Evolutionary conservation across 2,329 filamentous ascomycete genomes (phyloP).

Genomic region (Fusarium graminum): DNA sequence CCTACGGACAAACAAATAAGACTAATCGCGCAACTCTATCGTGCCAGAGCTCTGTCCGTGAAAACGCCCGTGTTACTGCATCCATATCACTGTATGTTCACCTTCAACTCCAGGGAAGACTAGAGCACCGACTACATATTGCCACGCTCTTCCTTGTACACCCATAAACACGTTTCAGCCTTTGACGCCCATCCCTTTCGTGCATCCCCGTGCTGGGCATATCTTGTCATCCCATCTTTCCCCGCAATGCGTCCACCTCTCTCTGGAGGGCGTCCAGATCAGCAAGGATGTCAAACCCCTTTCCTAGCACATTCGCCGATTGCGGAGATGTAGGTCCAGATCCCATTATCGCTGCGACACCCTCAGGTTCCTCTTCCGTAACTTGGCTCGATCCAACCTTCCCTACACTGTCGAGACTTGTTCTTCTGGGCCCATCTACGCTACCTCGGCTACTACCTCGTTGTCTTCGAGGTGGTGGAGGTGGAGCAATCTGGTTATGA

Average conservation of each 20-base stretch:
- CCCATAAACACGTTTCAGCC: constrained; percentile 16
- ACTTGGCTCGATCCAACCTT: constrained; percentile 33
- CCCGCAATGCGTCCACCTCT: constrained; percentile 77
- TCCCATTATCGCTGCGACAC: constrained; percentile 13
- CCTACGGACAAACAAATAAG: constrained; percentile 28
- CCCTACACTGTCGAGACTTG: constrained; percentile 52
- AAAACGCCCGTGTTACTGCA: constrained; percentile 38
- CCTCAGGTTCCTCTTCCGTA: constrained; percentile 34
- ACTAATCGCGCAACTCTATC: constrained; percentile 38
- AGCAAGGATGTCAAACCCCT: constrained; percentile 73
- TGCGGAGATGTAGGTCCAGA: constrained; percentile 37
- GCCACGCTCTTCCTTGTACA: constrained; percentile 30
- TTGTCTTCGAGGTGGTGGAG: constrained; percentile 65
- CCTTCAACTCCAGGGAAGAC: constrained; percentile 17
- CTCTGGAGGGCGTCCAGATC: constrained; percentile 78
- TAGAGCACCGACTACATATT: constrained; percentile 19
- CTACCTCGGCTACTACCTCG: constrained; percentile 62
- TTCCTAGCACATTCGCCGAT: constrained; percentile 46
- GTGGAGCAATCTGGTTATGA: constrained; percentile 51
- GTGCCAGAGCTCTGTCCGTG: constrained; percentile 36
- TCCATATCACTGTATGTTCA: constrained; percentile 28
- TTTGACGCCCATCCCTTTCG: constrained; percentile 6
- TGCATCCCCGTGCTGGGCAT: constrained; percentile 1
- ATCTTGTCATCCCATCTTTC: constrained; percentile 49
- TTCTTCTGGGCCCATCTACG: constrained; percentile 54